Evolutionary conservation across 257 asterid species (phyloP), one percentile per base, ranked within the genome.

Genomic region (Verbena officinalis): DNA sequence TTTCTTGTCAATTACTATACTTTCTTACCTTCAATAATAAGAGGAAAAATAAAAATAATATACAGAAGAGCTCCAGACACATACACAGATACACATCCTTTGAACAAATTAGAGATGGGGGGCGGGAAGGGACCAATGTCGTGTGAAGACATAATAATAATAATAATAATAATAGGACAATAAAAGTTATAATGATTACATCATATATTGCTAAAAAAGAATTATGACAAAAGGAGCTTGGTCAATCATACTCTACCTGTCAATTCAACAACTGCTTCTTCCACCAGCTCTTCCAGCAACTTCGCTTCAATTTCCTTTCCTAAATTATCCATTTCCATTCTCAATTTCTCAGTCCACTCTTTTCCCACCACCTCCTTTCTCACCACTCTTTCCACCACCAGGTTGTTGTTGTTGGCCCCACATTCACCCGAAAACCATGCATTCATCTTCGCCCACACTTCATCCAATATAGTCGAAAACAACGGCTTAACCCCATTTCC

Each of bases 211-310:
- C 62, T 9, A 71, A 59, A 59, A 30, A 36, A 36, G 40, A 36
- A 36, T n/a, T 36, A 36, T 36, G 33, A 56, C 54, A 62, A 55
- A 23, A 67, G 46, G 66, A 49, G 79, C 68, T 70, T 62, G 46
- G 23, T 73, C n/a, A n/a, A n/a, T n/a, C 76, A 66, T 40, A 11
- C 45, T 77, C 80, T 49, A 73, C 84, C 82, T 71, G 84, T 73
- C 75, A 84, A 75, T 70, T 86, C 96, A 70, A 77, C 63, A 80
- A 90, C 77, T 24, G 82, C 75, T 43, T 87, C 97, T 23, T 62
- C 59, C 74, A 88, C 78, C 17, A 91, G 83, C 81, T 86, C 95
- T 50, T 84, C 91, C 73, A 91, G 78, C 84, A 91, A 54, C 71
- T 77, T 66, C 75, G 62, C 77, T 67, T 91, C 98, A 38, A 88